These are phyloP conservation scores for Aspergillus haitiensis DNA, from an alignment of 495 filamentous ascomycete genomes.

Conservation along the genomic window DNA sequence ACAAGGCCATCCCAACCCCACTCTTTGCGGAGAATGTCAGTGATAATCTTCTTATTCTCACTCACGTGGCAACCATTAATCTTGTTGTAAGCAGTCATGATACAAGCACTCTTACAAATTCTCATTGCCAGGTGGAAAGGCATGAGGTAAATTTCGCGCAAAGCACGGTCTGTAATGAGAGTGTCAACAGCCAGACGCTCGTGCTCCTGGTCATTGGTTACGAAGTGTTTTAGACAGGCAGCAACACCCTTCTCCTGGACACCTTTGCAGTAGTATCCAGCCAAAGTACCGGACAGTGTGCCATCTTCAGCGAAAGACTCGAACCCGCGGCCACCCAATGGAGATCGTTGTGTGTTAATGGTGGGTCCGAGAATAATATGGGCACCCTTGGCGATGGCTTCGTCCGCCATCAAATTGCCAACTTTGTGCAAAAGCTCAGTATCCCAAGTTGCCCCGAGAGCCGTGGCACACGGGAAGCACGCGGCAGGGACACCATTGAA, in stretches of 20 bases:
- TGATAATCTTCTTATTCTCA: slow-evolving; percentile 63
- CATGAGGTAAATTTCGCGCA: slow-evolving; percentile 75
- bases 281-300: slow-evolving; percentile 64
- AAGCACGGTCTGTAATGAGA: slow-evolving; percentile 65
- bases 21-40: slow-evolving; percentile 65
- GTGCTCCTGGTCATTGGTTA: slow-evolving; percentile 80
- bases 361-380: slow-evolving; percentile 74
- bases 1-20: slow-evolving; percentile 70
- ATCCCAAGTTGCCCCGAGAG: slow-evolving; percentile 72
- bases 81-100: slow-evolving; percentile 78
- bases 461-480: slow-evolving; percentile 69
- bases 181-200: slow-evolving; percentile 66
- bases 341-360: slow-evolving; percentile 75
- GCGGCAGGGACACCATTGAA: slow-evolving; percentile 69
- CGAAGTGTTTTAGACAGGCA: slow-evolving; percentile 77
- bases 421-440: slow-evolving; percentile 58
- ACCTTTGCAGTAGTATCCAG: slow-evolving; percentile 65
- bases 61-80: slow-evolving; percentile 70
- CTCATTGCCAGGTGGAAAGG: slow-evolving; percentile 72
- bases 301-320: slow-evolving; percentile 82
- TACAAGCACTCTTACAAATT: slow-evolving; percentile 60
- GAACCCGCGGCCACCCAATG: slow-evolving; percentile 75
- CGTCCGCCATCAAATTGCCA: slow-evolving; percentile 64
- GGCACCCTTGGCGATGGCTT: slow-evolving; percentile 68
- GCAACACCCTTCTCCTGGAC: slow-evolving; percentile 70